Percentiles rank a stretch among this genome's conserved stretches.
Evolutionary conservation across 805 yeast genomes (phyloP).

Genomic region (Hanseniaspora pseudoguilliermondii): DNA sequence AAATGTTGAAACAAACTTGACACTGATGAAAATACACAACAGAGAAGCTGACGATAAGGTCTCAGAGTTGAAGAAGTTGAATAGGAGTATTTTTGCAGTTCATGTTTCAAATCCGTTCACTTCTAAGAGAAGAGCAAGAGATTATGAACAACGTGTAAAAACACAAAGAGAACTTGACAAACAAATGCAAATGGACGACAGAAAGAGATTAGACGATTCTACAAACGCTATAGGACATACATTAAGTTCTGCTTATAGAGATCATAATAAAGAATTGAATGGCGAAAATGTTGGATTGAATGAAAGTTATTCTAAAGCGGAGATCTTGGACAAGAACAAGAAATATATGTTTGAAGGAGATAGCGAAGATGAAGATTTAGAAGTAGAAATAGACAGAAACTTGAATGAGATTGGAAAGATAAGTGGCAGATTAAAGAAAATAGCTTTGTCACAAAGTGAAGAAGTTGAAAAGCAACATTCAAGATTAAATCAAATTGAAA

Average conservation of each 20-base stretch:
- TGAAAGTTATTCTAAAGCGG: constrained; percentile 29
- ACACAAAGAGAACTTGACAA: constrained; percentile 51
- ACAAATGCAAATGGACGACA: constrained; percentile 45
- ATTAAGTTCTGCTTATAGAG: constrained; percentile 34
- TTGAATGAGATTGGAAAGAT: constrained; percentile 62
- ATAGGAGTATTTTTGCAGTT: constrained; percentile 71
- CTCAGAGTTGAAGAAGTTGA: constrained; percentile 61
- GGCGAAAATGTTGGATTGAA: constrained; percentile 23
- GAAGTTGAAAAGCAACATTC: constrained; percentile 71
- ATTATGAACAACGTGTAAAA: constrained; percentile 58
- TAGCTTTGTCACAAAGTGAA: constrained; percentile 59
- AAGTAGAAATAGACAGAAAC: constrained; percentile 71
- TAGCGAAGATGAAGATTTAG: constrained; percentile 86
- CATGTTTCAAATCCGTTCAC: constrained; percentile 80
- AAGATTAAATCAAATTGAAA: constrained; percentile 63
- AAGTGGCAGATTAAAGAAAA: constrained; percentile 54
- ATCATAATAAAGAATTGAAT: constrained; percentile 12
- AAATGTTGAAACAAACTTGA: constrained; percentile 63
- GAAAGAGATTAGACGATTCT: constrained; percentile 46
- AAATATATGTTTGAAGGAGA: constrained; percentile 78
- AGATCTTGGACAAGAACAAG: constrained; percentile 38
- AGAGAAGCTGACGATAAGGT: constrained; percentile 74
- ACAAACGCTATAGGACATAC: constrained; percentile 59
- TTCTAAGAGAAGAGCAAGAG: constrained; percentile 58
- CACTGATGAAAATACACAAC: constrained; percentile 69